These are phyloP conservation scores for Amaranthus tricolor DNA, from an alignment of 179 eudicot species.

Conservation along the genomic window DNA sequence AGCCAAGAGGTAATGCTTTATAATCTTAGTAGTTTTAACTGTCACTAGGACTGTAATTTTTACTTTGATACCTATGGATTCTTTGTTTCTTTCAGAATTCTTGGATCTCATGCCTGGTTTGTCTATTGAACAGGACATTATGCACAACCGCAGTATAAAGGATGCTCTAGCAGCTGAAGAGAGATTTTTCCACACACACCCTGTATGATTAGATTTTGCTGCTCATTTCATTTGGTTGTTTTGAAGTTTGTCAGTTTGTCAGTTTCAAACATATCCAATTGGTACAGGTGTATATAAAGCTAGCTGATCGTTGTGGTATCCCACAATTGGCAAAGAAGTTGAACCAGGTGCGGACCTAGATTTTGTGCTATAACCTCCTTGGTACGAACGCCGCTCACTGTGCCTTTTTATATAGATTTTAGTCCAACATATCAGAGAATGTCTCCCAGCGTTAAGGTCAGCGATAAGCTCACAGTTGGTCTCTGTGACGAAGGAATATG, in stretches of 20 bases:
- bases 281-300: slow-evolving; percentile 63
- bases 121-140: slow-evolving; percentile 60
- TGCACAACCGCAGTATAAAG: slow-evolving; percentile 63
- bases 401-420: slow-evolving; percentile 56
- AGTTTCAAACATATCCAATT: slow-evolving; percentile 11
- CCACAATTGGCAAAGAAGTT: slow-evolving; percentile 87
- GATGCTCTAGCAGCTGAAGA: slow-evolving; percentile 91
- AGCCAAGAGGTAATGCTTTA: slow-evolving; percentile 77
- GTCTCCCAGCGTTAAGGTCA: slow-evolving; percentile 83
- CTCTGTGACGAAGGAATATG: slow-evolving; percentile 86
- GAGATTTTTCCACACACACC: slow-evolving; percentile 77
- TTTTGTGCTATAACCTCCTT: slow-evolving; percentile 9
- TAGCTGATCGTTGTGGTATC: slow-evolving; percentile 84
- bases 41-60: not conserved
- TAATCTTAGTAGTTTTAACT: not conserved
- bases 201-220: slow-evolving; percentile 46
- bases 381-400: slow-evolving; percentile 18
- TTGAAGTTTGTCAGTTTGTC: slow-evolving; percentile 6
- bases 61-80: slow-evolving; percentile 1
- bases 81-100: slow-evolving; percentile 6
- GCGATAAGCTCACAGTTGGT: slow-evolving; percentile 75
- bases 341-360: slow-evolving; percentile 62
- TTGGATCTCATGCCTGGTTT: slow-evolving; percentile 10
- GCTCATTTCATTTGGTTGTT: not conserved
- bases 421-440: slow-evolving; percentile 81